Conservation (phyloP, 352 stramenopile genomes). For the Globisporangium nagaii region DNA sequence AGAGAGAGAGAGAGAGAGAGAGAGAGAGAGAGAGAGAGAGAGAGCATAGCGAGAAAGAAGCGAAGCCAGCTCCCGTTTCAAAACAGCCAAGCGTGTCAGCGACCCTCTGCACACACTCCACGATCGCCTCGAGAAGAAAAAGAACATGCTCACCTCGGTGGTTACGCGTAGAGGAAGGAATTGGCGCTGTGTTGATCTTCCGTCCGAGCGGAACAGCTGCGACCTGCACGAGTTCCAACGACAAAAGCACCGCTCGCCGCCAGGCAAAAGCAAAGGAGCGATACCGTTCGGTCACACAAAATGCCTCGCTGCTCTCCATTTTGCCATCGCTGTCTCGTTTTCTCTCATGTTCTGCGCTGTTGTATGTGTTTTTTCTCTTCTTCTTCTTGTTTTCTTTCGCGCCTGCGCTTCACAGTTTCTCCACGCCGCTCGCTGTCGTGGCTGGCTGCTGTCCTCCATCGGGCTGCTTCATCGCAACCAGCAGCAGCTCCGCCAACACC, state of each 20-base stretch:
- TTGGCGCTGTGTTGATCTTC: neutral
- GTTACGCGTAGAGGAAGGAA: slow-evolving; percentile 2
- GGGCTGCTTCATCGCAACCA: neutral
- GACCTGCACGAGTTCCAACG: neutral
- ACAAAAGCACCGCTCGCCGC: neutral
- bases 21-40: too few relatives aligned
- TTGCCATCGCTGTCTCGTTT: neutral
- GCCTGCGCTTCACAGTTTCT: neutral
- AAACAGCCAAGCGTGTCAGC: neutral
- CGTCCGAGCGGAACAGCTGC: neutral
- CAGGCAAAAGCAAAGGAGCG: neutral
- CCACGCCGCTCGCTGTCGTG: neutral
- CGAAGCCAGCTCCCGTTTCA: neutral
- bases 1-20: too few relatives aligned
- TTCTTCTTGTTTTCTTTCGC: neutral
- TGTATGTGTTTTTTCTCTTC: neutral
- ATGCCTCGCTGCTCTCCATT: neutral
- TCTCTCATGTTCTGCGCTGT: neutral
- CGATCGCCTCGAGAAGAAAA: neutral
- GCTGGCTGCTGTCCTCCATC: neutral
- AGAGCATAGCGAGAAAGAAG: too few relatives aligned
- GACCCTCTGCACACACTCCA: slow-evolving; percentile 3
- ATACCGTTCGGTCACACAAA: neutral
- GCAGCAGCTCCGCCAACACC: neutral
- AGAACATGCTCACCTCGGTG: neutral